Evolutionary conservation across 768 basidiomycete species (phyloP), one percentile per base, ranked within the genome.

Genomic region (Amanita muscaria): DNA sequence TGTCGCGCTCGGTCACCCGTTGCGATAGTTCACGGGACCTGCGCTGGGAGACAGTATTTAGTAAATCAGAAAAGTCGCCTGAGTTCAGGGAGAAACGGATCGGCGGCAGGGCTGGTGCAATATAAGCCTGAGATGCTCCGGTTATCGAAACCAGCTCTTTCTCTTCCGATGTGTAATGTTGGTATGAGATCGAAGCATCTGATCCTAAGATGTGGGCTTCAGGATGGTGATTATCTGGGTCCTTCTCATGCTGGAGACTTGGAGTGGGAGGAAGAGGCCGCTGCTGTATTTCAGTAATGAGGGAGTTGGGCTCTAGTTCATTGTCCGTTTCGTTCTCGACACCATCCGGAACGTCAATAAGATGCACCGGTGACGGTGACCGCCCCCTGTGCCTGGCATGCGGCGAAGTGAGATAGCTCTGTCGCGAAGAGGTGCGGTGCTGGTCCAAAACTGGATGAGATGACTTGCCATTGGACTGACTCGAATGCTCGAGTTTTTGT

Each of bases 61-160:
- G 70, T 14, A 87, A 61, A 47, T 85, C 83, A 0, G 80, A 77
- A 56, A 97, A 92, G 59, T 94, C 91, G 0, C 78, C 68, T 36
- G 80, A 75, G 47, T 79, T 84, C 65, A 94, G 73, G 12, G 91
- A 93, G 60, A 94, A 84, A n/a, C 88, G 79, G 55, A 94, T 91
- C 0, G 88, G 88, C 2, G 90, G 90, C 22, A 92, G 68, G 3
- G 88, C 86, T 30, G 91, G 90, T 0, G 88, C 85, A 39, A 89
- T 87, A 59, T 84, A 85, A 15, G 88, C 88, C 5, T 84, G 75
- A 6, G 82, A 80, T 9, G 74, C 78, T 33, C 71, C 74, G 56
- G 86, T 77, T 23, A 85, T 75, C 0, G 79, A 76, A 1, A 78
- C 76, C 9, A 76, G 76, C 51, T 83, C 83, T 12, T 63, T 49